These are phyloP conservation scores for Cryoendolithus antarcticus DNA, from an alignment of 2,329 filamentous ascomycete genomes.

Conservation along the genomic window DNA sequence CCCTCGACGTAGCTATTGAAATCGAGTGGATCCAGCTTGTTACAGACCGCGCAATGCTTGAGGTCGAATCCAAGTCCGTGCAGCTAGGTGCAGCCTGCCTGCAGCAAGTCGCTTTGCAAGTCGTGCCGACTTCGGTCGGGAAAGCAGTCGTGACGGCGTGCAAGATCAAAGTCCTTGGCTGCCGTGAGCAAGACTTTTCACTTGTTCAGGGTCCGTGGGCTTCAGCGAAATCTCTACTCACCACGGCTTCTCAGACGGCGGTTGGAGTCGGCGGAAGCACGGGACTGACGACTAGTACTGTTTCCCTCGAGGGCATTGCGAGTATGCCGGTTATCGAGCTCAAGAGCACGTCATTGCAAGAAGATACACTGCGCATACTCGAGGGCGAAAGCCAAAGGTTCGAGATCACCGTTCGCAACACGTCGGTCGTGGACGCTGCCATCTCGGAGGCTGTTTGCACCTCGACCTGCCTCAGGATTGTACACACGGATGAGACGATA, in stretches of 20 bases:
- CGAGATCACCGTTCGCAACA: constrained; percentile 67
- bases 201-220: constrained; percentile 71
- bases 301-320: constrained; percentile 53
- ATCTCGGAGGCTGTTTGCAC: constrained; percentile 30
- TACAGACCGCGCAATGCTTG: constrained; percentile 60
- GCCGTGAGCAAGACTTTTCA: constrained; percentile 69
- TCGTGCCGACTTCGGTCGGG: constrained; percentile 55
- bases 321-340: constrained; percentile 67
- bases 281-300: constrained; percentile 4
- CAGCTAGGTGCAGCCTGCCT: constrained; percentile 70
- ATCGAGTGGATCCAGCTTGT: constrained; percentile 71
- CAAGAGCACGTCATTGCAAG: constrained; percentile 63
- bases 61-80: constrained; percentile 51
- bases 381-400: constrained; percentile 77
- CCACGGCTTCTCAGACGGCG: constrained; percentile 42
- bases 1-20: constrained; percentile 84
- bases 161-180: constrained; percentile 66
- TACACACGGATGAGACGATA: constrained; percentile 8
- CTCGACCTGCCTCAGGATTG: constrained; percentile 12
- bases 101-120: constrained; percentile 61
- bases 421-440: constrained; percentile 45
- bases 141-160: constrained; percentile 66
- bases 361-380: constrained; percentile 81
- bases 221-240: constrained; percentile 54
- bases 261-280: too few species aligned